Conservation (phyloP, 176 grass and related monocot species). For the Elymus sibiricus region DNA sequence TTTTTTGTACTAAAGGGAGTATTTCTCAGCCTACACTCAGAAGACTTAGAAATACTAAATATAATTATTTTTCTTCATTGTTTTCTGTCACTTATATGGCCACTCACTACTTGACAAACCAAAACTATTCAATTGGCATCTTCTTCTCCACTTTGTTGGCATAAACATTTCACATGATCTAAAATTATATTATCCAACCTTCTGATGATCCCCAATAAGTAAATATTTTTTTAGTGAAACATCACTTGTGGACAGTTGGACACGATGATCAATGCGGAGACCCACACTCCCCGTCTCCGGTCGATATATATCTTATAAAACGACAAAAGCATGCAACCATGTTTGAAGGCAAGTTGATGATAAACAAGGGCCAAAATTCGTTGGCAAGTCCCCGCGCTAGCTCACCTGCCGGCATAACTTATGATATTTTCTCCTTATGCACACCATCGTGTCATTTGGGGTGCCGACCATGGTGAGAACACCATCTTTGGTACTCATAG, state of each 20-base stretch:
- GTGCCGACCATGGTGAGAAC: no score
- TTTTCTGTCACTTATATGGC: no score
- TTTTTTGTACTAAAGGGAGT: no score
- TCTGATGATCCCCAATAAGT: background rate
- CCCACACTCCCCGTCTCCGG: background rate
- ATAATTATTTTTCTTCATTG: no score
- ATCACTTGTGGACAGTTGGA: background rate
- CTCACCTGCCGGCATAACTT: background rate
- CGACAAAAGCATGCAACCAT: background rate
- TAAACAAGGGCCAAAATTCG: background rate
- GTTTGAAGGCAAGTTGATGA: background rate
- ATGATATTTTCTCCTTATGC: no score
- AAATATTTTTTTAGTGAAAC: background rate
- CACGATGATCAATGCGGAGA: background rate
- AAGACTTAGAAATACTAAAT: no score
- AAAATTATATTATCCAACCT: background rate
- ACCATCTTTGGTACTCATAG: no score
- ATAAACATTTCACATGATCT: background rate
- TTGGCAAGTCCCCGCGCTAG: background rate
- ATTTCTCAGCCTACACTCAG: no score
- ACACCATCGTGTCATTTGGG: no score
- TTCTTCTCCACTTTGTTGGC: background rate
- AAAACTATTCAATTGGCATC: background rate
- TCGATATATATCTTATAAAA: background rate
- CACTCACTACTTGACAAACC: background rate